Base-by-base conservation (phyloP, 1,139 yeast species). In the Hanseniaspora sp. region DNA sequence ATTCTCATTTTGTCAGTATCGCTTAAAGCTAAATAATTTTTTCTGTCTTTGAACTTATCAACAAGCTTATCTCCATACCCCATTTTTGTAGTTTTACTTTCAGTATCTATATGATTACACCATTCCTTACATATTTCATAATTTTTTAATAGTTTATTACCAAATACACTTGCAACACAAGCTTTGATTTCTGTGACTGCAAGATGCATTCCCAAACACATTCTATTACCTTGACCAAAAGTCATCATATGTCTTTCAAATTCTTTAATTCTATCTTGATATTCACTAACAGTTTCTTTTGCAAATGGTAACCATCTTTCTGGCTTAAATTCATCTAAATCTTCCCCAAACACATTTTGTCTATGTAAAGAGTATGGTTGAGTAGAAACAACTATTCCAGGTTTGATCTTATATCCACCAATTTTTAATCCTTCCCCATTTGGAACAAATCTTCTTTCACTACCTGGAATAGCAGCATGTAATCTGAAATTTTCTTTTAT, bases 381-480 rank as follows among this genome's bases (percentile, higher is more conserved):
- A 63, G 78, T 76, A 0, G 85, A 78, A 7, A 83, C 77, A 2
- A 73, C 68, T 0, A 83, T 80, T 0, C 81, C 82, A 15, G 60
- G 67, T 0, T 88, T 86, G 17, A 82, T 62, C 0, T 56, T 56
- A 1, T 71, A 63, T 0, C 61, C 57, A n/a, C 46, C 52, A 17
- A 48, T 30, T 28, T 49, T 46, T 18, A 54, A 31, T 1, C 30
- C 37, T 12, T 64, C 59, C 1, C 70, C 67, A 33, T 62, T 58
- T 13, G 61, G 57, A 4, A 76, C 78, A 6, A 75, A 64, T 44
- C 90, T 67, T 2, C 88, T 88, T 63, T 82, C 87, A 42, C 83
- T 78, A 0, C 88, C 88, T 0, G 90, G 90, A 58, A 83, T 83
- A 0, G 87, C 82, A 0, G 86, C 71, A 65, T 82, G 86, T 0